phyloP scores from a whole-genome alignment of 1,139 yeast genomes.

The Magnusiomyces ingens region DNA sequence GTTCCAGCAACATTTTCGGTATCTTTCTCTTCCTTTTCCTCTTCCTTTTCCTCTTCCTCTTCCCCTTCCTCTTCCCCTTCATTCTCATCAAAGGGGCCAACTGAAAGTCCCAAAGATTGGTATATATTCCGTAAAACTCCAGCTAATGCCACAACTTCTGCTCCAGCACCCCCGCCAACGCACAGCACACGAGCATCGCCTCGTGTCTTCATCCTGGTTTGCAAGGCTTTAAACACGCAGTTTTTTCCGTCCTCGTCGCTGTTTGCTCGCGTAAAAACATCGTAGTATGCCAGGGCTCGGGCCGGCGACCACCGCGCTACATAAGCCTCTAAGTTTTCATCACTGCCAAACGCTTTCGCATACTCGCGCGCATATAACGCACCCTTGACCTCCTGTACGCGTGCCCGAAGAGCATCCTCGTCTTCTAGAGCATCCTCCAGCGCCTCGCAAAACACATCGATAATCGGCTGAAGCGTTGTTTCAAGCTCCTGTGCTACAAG shows the following conservation, averaged over 20 bases:
- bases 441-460: neutral
- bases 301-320: slow-evolving; percentile 85
- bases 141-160: slow-evolving; percentile 67
- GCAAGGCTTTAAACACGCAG: too few species aligned
- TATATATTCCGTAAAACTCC: too few species aligned
- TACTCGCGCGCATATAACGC: slow-evolving; percentile 66
- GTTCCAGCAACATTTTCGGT: slow-evolving; percentile 6
- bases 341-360: slow-evolving; percentile 56
- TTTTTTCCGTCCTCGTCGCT: too few species aligned
- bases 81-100: neutral
- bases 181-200: slow-evolving; percentile 39
- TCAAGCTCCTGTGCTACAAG: neutral
- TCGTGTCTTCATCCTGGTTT: too few species aligned
- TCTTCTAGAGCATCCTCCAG: neutral
- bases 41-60: neutral
- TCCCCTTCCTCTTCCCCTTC: neutral
- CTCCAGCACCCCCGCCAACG: slow-evolving; percentile 88
- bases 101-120: slow-evolving; percentile 40
- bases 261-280: slow-evolving; percentile 12
- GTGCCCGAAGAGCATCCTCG: slow-evolving; percentile 5
- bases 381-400: slow-evolving; percentile 62
- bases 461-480: neutral
- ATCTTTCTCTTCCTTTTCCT: too few species aligned
- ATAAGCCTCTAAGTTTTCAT: slow-evolving; percentile 64
- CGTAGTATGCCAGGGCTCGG: slow-evolving; percentile 53